phyloP scores from a whole-genome alignment of 441 rosid genomes.

The Arabidopsis lyrata region DNA sequence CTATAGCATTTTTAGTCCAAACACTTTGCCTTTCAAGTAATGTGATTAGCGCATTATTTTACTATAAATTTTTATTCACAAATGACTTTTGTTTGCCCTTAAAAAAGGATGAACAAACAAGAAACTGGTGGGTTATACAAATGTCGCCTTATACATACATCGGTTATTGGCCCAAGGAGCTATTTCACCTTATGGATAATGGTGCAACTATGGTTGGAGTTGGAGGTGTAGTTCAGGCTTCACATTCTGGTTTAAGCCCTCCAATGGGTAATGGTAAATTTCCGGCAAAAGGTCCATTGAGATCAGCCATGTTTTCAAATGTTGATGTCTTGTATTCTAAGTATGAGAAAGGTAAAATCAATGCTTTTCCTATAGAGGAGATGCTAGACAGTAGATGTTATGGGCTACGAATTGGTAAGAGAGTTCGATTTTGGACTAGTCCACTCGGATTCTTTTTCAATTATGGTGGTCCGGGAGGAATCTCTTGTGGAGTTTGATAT shows the following conservation, averaged over 20 bases:
- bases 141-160: not conserved
- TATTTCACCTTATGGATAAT: not conserved
- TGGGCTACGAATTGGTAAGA: slow-evolving; percentile 6
- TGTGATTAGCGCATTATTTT: not conserved
- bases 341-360: not conserved
- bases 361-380: not conserved
- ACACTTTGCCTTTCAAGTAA: no score
- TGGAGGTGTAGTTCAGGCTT: slow-evolving; percentile 4
- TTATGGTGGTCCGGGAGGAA: slow-evolving; percentile 12
- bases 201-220: not conserved
- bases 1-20: not conserved
- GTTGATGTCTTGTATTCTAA: not conserved
- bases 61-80: not conserved
- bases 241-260: not conserved
- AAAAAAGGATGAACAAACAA: not conserved
- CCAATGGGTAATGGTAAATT: slow-evolving; percentile 5
- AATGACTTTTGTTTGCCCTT: not conserved
- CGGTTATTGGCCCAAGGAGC: slow-evolving; percentile 6
- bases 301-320: not conserved
- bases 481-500: not conserved
- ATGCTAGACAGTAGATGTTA: slow-evolving; percentile 5
- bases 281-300: not conserved
- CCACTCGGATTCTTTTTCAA: not conserved
- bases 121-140: slow-evolving; percentile 1
- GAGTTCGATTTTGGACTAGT: not conserved